These are phyloP conservation scores for Annulohypoxylon stygium DNA, from an alignment of 495 filamentous ascomycete genomes.

Conservation along the genomic window DNA sequence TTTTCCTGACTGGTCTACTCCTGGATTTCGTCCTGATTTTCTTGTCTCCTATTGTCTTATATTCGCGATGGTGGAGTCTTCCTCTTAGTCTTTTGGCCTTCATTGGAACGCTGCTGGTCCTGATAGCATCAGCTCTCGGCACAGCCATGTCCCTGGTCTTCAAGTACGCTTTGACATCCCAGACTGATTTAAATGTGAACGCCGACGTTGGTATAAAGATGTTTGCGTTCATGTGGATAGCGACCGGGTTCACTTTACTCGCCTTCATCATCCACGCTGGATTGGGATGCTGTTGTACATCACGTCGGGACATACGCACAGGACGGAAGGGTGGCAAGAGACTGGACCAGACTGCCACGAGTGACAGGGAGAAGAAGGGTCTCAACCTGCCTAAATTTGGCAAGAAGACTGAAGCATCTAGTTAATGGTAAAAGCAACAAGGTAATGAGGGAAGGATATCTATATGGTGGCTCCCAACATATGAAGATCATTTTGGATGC, in stretches of 20 bases:
- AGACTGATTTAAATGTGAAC: slow-evolving; percentile 77
- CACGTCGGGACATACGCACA: slow-evolving; percentile 68
- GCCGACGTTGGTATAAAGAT: slow-evolving; percentile 78
- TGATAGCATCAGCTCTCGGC: slow-evolving; percentile 77
- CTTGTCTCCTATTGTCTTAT: slow-evolving; percentile 56
- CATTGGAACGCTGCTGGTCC: slow-evolving; percentile 75
- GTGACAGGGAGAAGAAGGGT: slow-evolving; percentile 34
- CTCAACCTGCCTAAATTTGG: slow-evolving; percentile 25
- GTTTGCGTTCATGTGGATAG: slow-evolving; percentile 93
- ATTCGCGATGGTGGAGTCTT: slow-evolving; percentile 63
- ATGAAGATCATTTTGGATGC: slow-evolving; percentile 7
- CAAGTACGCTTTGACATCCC: slow-evolving; percentile 74
- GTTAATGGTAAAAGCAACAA: not conserved
- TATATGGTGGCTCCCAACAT: not conserved
- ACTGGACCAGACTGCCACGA: slow-evolving; percentile 9
- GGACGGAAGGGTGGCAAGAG: slow-evolving; percentile 59
- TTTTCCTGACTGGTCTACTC: slow-evolving; percentile 78
- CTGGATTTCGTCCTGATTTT: slow-evolving; percentile 72
- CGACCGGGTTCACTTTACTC: slow-evolving; percentile 71
- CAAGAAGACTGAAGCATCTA: slow-evolving; percentile 26
- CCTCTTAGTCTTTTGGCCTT: slow-evolving; percentile 69
- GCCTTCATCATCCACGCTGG: slow-evolving; percentile 78
- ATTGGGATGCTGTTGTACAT: slow-evolving; percentile 80
- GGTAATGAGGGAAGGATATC: slow-evolving; percentile 1
- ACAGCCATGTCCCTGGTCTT: slow-evolving; percentile 87